Base-by-base conservation (phyloP, 1,284 basidiomycete genomes). In the Trametes sp. region DNA sequence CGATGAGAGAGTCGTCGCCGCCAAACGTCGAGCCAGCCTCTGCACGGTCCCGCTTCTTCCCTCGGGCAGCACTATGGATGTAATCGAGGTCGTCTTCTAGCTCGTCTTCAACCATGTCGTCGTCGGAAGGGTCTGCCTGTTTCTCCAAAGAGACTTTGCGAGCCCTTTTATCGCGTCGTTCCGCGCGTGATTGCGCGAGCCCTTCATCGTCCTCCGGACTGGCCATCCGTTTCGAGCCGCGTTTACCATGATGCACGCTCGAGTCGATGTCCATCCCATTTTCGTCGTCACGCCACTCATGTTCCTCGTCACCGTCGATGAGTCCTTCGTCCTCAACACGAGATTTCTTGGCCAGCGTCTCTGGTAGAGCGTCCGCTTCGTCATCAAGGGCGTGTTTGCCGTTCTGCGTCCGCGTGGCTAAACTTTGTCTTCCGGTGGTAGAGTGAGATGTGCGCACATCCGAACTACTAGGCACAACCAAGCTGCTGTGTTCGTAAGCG, bases 21-120 rank as follows among this genome's bases (percentile, higher is more conserved):
- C 84, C 90, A 71, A 90, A 87, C 0, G 84, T 85, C 7, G 89
- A 90, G 7, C 84, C 90, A 57, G 87, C 88, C 69, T 92, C 90
- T 16, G 83, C 81, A 51, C 88, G 87, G 73, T 89, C 89, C 59
- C 91, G 84, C 76, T 93, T 93, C 79, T 84, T 89, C 29, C 91
- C 91, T 65, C 90, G 83, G n/a, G 73, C 69, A 58, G 75, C 70
- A 23, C 76, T 31, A 13, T 29, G 45, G 21, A 24, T 13, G 29
- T 59, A 53, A 2, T 54, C 56, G 2, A 58, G n/a, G 14, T 68
- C 57, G 24, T 66, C 62, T 13, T 76, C 74, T 16, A 70, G 62
- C n/a, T 68, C 62, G 2, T 72, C 72, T 23, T 73, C 68, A 31
- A 68, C 72, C 76, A 77, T 76, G 7, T 74, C 72, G 13, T 71